Evolutionary conservation across 2,329 filamentous ascomycete species (phyloP), one percentile per base, ranked within the genome.

Genomic region (Tolypocladium ophioglossoides): DNA sequence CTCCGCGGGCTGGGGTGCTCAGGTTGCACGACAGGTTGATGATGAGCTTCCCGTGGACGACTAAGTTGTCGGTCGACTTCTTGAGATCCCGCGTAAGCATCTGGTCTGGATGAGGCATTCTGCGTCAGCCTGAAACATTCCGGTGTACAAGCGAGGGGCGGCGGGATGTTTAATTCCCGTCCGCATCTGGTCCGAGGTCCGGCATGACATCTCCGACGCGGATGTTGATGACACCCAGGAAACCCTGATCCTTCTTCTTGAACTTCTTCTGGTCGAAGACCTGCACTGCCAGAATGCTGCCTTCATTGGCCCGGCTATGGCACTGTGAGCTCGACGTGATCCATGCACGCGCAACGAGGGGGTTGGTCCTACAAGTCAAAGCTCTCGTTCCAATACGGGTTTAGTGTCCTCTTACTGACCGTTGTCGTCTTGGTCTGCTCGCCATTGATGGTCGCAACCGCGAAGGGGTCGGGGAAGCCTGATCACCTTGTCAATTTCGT

Each of bases 181-280:
- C 94, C 59, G 90, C 88, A 55, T 91, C 91, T 55, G 89, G 83
- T 59, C 89, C 86, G 60, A 99, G 77, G 68, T 96, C 92, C 32
- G 68, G 67, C 63, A 99, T 90, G 40, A 94, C 87, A 78, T 95
- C 91, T 64, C 94, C 94, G 62, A 99, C 87, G 56, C 91, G 86
- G 64, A 99, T 87, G 70, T 99, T 99, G 67, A 99, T 96, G 53
- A 99, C 94, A 55, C 94, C 94, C 8, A 99, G 79, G 68, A 99
- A 99, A 10, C 94, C 94, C 70, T 99, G 94, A 64, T 99, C 94
- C 90, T 97, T 99, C 83, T 99, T 99, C 80, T 99, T 99, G 77
- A 99, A 99, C 76, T 99, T 99, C 78, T 96, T 96, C 74, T 99
- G 94, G 72, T 99, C 94, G 69, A 99, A 99, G 54, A 99, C 96